A percentile compares a stretch with the other conserved stretches of the same genome.
Conservation (phyloP, 2,329 filamentous ascomycete species). For the Epichloe festucae region DNA sequence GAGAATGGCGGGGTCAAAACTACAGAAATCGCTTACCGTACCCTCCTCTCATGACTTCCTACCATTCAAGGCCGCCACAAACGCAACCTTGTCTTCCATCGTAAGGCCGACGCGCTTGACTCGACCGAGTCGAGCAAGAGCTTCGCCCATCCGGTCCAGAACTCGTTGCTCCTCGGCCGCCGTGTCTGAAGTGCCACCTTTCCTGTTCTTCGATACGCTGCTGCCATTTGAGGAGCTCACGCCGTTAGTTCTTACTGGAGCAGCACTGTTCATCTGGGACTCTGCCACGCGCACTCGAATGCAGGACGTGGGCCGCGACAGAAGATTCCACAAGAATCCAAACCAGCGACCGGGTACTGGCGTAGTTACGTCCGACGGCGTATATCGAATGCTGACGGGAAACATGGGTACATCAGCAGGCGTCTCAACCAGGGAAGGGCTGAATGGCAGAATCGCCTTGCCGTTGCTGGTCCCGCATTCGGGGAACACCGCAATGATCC, state of each 20-base stretch:
- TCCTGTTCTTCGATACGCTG: slow-evolving; percentile 16
- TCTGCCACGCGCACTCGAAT: slow-evolving; percentile 87
- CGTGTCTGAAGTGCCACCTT: slow-evolving; percentile 14
- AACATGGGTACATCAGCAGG: slow-evolving; percentile 65
- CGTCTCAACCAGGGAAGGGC: slow-evolving; percentile 59
- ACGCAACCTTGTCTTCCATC: slow-evolving; percentile 68
- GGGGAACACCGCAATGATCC: slow-evolving; percentile 77
- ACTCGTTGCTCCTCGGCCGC: slow-evolving; percentile 51
- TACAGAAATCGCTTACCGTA: neutral
- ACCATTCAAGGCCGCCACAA: slow-evolving; percentile 54
- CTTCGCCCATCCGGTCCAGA: slow-evolving; percentile 69
- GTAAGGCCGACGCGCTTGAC: slow-evolving; percentile 83
- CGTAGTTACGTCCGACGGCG: slow-evolving; percentile 79
- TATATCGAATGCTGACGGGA: slow-evolving; percentile 81
- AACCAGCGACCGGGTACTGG: slow-evolving; percentile 65
- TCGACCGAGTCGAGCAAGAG: slow-evolving; percentile 72
- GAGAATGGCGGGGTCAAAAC: neutral
- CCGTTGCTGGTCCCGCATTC: slow-evolving; percentile 94
- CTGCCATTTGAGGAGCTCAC: slow-evolving; percentile 14
- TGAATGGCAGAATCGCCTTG: slow-evolving; percentile 73
- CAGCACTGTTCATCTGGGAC: slow-evolving; percentile 43
- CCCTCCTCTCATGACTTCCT: slow-evolving; percentile 18
- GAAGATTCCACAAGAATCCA: slow-evolving; percentile 72
- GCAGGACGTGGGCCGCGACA: slow-evolving; percentile 74
- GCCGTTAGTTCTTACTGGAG: slow-evolving; percentile 23